Conservation (phyloP, 768 basidiomycete species). For the Tylopilus subfusipes region DNA sequence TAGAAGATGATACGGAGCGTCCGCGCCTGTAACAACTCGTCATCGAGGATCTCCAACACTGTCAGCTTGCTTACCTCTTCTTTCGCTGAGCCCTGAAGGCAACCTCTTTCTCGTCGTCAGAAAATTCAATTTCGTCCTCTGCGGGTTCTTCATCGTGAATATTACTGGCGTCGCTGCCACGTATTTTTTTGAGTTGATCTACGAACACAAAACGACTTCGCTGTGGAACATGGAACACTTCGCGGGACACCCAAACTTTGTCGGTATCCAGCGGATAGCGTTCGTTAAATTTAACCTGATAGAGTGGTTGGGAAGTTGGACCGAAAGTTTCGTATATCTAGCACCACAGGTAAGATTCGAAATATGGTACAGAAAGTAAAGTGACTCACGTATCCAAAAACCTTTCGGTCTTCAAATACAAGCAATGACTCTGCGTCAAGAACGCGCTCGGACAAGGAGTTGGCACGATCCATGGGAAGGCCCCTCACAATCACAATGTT, state of each 20-base stretch:
- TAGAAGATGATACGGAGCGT: slow-evolving; percentile 51
- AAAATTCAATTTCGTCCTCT: slow-evolving; percentile 89
- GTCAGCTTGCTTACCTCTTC: slow-evolving; percentile 45
- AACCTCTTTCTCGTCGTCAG: slow-evolving; percentile 90
- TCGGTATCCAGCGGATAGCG: slow-evolving; percentile 57
- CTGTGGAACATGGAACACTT: slow-evolving; percentile 79
- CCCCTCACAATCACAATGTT: slow-evolving; percentile 74
- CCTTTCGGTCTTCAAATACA: slow-evolving; percentile 83
- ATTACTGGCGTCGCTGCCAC: slow-evolving; percentile 94
- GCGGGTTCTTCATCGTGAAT: slow-evolving; percentile 91
- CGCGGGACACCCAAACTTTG: slow-evolving; percentile 50
- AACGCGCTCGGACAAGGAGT: slow-evolving; percentile 54
- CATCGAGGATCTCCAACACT: background rate
- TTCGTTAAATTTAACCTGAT: slow-evolving; percentile 79
- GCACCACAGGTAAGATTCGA: slow-evolving; percentile 10
- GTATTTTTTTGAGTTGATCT: slow-evolving; percentile 60
- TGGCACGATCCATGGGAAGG: slow-evolving; percentile 39
- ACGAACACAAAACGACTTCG: slow-evolving; percentile 85
- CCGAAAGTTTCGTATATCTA: slow-evolving; percentile 96
- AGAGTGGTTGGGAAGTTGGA: slow-evolving; percentile 84
- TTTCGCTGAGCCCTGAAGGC: slow-evolving; percentile 61
- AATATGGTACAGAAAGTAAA: slow-evolving; percentile 7
- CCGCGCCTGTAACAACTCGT: slow-evolving; percentile 42
- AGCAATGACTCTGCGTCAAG: slow-evolving; percentile 89
- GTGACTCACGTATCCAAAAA: slow-evolving; percentile 81